Percentiles rank a stretch among this genome's conserved stretches.
Conservation (phyloP, 148 eudicot species). For the Salicornia ramosissima region DNA sequence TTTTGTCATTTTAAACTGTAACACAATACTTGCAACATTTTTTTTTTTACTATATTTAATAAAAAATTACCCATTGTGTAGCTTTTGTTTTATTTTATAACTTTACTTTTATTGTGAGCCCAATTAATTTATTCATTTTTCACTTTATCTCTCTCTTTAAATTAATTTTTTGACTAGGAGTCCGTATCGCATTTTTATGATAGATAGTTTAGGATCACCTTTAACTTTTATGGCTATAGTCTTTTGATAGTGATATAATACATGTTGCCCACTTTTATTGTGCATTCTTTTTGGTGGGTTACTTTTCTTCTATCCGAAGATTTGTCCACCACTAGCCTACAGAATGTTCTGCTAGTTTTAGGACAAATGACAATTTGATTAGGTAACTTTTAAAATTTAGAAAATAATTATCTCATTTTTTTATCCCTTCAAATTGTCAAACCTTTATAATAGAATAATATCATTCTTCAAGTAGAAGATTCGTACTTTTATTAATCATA, state of each 20-base stretch:
- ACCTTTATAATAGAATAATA: not conserved
- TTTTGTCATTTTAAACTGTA: too few species aligned
- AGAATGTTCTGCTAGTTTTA: not conserved
- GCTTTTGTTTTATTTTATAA: too few species aligned
- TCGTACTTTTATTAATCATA: too few species aligned
- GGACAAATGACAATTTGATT: not conserved
- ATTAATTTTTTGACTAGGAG: too few species aligned
- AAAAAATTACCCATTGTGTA: too few species aligned
- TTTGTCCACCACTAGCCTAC: not conserved
- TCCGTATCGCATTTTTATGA: too few species aligned
- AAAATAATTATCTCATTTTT: not conserved
- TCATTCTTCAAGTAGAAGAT: not conserved
- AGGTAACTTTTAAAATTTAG: not conserved
- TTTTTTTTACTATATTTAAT: too few species aligned
- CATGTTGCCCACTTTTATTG: not conserved
- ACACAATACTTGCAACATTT: too few species aligned
- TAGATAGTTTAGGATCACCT: not conserved
- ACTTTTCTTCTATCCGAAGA: not conserved
- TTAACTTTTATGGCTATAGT: not conserved
- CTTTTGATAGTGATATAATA: not conserved
- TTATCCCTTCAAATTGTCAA: not conserved
- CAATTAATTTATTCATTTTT: too few species aligned
- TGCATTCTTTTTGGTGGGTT: conserved; percentile 1
- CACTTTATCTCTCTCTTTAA: too few species aligned
- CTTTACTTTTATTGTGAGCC: too few species aligned